Base-by-base conservation (phyloP, 257 asterid species). In the Marsdenia floribunda region DNA sequence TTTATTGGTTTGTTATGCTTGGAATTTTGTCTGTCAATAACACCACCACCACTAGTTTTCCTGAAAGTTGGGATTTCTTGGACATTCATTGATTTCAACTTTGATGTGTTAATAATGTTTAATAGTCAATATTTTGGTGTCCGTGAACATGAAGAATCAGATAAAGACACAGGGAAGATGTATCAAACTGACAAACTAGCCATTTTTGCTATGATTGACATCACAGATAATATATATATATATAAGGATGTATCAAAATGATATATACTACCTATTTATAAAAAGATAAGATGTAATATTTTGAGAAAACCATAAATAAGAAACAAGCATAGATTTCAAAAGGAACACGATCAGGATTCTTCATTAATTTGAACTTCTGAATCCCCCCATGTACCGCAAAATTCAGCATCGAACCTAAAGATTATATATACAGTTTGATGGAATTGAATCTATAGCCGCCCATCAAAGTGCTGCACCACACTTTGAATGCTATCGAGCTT, bases 361-460 rank as follows among this genome's bases (percentile, higher is more conserved):
- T 88, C 96, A 88, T 87, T 88, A 86, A 88, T 80, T 80, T 80
- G 49, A 86, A 81, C 87, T 80, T 90, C 89, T 83, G 85, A 87
- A 88, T 81, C 93, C 94, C 59, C 19, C 55, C 78, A 68, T 55
- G 63, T 58, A 58, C 71, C 37, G 73, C 81, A 76, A 69, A 73
- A 24, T 68, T 12, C 73, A 71, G 37, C 33, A n/a, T 49, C 22
- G 14, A 58, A 37, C 57, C 76, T 77, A 61, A 12, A 22, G 42
- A 13, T 29, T 59, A 37, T 73, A 46, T 73, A 33, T 72, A 82
- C 79, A 73, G 70, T n/a, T 71, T 66, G 35, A 29, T 3, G 68
- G 52, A 40, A 33, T 38, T 40, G 22, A 66, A 53, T 35, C 40
- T 18, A 26, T 21, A 29, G 33, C 33, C 0, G 26, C 67, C 68